Base-by-base conservation (phyloP, 768 basidiomycete species). In the Boletales sp. region DNA sequence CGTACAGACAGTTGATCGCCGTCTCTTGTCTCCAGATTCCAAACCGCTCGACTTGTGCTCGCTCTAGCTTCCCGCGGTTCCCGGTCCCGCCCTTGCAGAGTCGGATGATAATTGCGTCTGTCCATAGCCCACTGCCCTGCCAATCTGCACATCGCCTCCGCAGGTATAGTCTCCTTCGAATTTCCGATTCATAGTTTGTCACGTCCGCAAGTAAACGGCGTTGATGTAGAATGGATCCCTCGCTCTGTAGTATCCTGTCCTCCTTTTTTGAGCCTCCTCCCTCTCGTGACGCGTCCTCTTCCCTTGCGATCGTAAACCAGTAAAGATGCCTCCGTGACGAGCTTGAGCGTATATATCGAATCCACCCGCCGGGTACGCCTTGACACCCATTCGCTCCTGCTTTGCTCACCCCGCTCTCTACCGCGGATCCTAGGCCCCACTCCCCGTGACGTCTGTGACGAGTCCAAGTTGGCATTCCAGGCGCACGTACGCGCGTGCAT, bases 1-100 rank as follows among this genome's bases (percentile, higher is more conserved):
- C 30, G 44, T 41, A 46, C 47, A 51, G 64, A 63, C 54, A 56
- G 55, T 43, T 68, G 64, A 65, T 65, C 56, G 62, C 61, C 64
- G 66, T 56, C 41, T 17, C 45, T n/a, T 40, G 30, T 36, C 14
- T 30, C 51, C n/a, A 35, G 41, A 41, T 55, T 18, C 44, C 48
- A 36, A 43, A 19, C n/a, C 50, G 18, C 51, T 41, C 38, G 25
- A 28, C 31, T 37, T 42, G 15, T 39, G 31, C 34, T 15, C 45
- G 11, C 3, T 43, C 33, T 14, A 13, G 11, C 30, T 64, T 53
- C 52, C 53, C 50, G 49, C 51, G 48, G 39, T 49, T 34, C 32
- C 57, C 60, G 60, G 60, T 44, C 33, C 49, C 60, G 43, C 31
- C 15, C 34, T 34, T 28, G 25, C 25, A 28, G 25, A 28, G 25